Conservation (phyloP, 352 stramenopile species). For the Globisporangium uncinulatum region DNA sequence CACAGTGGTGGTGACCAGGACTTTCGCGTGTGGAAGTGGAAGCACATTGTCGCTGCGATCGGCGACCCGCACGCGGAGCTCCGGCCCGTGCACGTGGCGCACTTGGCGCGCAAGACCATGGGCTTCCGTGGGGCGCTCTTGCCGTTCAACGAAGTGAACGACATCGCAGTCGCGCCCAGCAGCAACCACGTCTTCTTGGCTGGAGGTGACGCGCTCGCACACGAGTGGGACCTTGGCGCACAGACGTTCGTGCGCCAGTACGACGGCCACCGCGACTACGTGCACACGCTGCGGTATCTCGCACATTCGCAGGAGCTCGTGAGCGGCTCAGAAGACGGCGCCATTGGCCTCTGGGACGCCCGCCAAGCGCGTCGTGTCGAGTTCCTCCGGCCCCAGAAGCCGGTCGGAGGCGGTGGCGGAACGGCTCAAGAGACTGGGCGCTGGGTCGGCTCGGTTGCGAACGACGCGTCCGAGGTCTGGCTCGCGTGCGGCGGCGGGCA, state of each 20-base stretch:
- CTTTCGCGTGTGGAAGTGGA: conserved; percentile 73
- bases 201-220: conserved; percentile 48
- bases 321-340: conserved; percentile 64
- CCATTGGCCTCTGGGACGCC: conserved; percentile 69
- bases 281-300: conserved; percentile 60
- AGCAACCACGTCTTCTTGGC: conserved; percentile 44
- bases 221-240: conserved; percentile 52
- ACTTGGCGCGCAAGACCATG: conserved; percentile 48
- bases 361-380: conserved; percentile 46
- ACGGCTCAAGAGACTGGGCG: conserved; percentile 9
- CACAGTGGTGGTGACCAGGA: conserved; percentile 69
- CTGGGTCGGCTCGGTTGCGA: conserved; percentile 59
- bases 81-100: conserved; percentile 35
- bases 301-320: conserved; percentile 67
- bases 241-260: conserved; percentile 54
- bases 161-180: conserved; percentile 30
- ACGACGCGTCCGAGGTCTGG: conserved; percentile 72
- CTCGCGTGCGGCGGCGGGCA: conserved; percentile 51
- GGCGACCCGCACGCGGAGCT: conserved; percentile 20
- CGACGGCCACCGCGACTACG: conserved; percentile 49
- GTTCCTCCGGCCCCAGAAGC: conserved; percentile 38
- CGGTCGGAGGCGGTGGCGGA: background rate
- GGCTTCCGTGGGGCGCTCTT: conserved; percentile 54
- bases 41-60: conserved; percentile 45
- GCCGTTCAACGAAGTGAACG: conserved; percentile 65